A percentile compares a stretch with the other conserved stretches of the same genome.
Conservation (phyloP, 2,329 filamentous ascomycete genomes). For the Pseudonectria buxi region DNA sequence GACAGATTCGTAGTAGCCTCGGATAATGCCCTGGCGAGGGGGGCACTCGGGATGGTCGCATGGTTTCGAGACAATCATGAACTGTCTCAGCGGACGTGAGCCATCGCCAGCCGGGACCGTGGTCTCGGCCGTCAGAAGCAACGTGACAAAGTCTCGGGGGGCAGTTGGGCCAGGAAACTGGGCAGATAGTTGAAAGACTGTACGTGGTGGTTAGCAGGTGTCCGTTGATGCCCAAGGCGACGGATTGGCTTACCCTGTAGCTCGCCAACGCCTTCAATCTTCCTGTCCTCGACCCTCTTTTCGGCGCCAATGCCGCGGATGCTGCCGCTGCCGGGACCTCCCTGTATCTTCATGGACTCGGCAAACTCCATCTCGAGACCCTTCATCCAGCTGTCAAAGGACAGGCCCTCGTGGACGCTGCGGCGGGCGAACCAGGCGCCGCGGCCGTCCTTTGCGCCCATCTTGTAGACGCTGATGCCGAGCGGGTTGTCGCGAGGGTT, state of each 20-base stretch:
- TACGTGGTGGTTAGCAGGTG: constrained; percentile 11
- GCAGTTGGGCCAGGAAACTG: constrained; percentile 86
- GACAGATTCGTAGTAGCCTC: constrained; percentile 84
- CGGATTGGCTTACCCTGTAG: constrained; percentile 46
- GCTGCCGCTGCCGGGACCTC: constrained; percentile 63
- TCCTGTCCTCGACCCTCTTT: constrained; percentile 58
- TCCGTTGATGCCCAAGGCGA: not conserved
- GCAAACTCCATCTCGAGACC: constrained; percentile 74
- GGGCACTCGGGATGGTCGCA: constrained; percentile 70
- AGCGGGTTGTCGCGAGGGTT: constrained; percentile 67
- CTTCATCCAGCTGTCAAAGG: constrained; percentile 70
- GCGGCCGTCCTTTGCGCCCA: constrained; percentile 69
- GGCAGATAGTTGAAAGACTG: constrained; percentile 79
- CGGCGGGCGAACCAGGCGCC: constrained; percentile 86
- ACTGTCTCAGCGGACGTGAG: constrained; percentile 54
- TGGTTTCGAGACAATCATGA: constrained; percentile 82
- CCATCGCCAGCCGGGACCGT: constrained; percentile 27
- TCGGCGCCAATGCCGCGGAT: constrained; percentile 84
- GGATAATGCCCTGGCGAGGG: constrained; percentile 64
- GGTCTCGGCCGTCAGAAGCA: constrained; percentile 63
- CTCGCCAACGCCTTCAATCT: constrained; percentile 51
- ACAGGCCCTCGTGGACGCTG: constrained; percentile 72
- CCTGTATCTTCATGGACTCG: constrained; percentile 66
- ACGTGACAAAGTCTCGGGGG: constrained; percentile 78
- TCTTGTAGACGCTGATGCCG: constrained; percentile 72